phyloP scores from a whole-genome alignment of 805 yeast species.

The Nakazawaea populi region DNA sequence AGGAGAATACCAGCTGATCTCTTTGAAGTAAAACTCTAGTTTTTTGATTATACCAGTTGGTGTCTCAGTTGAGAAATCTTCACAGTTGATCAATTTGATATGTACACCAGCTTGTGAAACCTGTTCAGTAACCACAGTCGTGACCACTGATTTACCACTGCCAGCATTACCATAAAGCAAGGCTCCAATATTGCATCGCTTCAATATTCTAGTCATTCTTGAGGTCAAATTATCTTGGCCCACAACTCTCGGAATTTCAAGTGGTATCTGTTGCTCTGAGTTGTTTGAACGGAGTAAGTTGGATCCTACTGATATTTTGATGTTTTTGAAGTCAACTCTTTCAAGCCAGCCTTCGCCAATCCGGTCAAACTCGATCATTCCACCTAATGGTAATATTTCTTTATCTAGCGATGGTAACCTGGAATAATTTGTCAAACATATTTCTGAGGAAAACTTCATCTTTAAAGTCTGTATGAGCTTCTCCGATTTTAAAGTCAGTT shows the following conservation, averaged over 20 bases:
- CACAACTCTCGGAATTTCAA: conserved; percentile 29
- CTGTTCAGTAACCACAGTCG: conserved; percentile 33
- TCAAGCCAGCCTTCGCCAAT: conserved; percentile 41
- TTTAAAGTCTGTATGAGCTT: conserved; percentile 14
- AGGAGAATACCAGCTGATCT: conserved; percentile 64
- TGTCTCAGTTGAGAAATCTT: conserved; percentile 49
- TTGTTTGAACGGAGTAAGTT: conserved; percentile 34
- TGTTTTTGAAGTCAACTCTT: conserved; percentile 27
- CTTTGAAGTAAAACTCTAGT: conserved; percentile 44
- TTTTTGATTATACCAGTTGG: conserved; percentile 36
- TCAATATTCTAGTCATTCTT: conserved; percentile 32
- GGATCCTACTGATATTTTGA: conserved; percentile 43
- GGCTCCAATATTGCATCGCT: conserved; percentile 45
- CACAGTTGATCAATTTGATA: conserved; percentile 47
- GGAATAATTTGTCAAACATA: conserved; percentile 43
- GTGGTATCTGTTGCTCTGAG: neutral
- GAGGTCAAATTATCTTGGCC: conserved; percentile 49
- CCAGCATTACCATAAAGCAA: conserved; percentile 73
- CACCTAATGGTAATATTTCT: conserved; percentile 50
- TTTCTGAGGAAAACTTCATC: conserved; percentile 10
- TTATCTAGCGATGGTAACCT: conserved; percentile 46
- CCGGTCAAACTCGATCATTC: conserved; percentile 43
- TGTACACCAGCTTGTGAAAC: conserved; percentile 38
- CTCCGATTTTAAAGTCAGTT: conserved; percentile 17
- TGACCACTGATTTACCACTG: conserved; percentile 67